Percentiles rank a stretch among this genome's conserved stretches.
phyloP scores from a whole-genome alignment of 176 grass and related monocot genomes.

The Triticum aestivum region IWGSC_CS_RefSeq_v2.1 NC_057800.1:273905433-273905932 shows the following conservation, averaged over 20 bases:
- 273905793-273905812: slow-evolving; percentile 10
- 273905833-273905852: slow-evolving; percentile 79
- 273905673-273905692: slow-evolving; percentile 1
- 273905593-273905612: slow-evolving; percentile 88
- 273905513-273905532: neutral
- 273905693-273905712: slow-evolving; percentile 10
- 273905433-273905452: slow-evolving; percentile 67
- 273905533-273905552: slow-evolving; percentile 56
- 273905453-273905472: slow-evolving; percentile 14
- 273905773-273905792: neutral
- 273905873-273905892: slow-evolving; percentile 68
- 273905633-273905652: slow-evolving; percentile 83
- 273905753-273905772: neutral
- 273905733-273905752: neutral
- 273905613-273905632: slow-evolving; percentile 74
- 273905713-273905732: neutral
- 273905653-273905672: slow-evolving; percentile 19
- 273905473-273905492: neutral
- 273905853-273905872: slow-evolving; percentile 91
- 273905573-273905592: slow-evolving; percentile 89
- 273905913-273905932: slow-evolving; percentile 77
- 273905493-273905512: neutral
- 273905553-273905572: slow-evolving; percentile 89
- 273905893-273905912: slow-evolving; percentile 75
- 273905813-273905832: slow-evolving; percentile 64